A percentile compares a stretch with the other conserved stretches of the same genome.
These are phyloP conservation scores for Saccharomyces hybrid DNA, from an alignment of 1,139 yeast genomes.

Conservation along the genomic window DNA sequence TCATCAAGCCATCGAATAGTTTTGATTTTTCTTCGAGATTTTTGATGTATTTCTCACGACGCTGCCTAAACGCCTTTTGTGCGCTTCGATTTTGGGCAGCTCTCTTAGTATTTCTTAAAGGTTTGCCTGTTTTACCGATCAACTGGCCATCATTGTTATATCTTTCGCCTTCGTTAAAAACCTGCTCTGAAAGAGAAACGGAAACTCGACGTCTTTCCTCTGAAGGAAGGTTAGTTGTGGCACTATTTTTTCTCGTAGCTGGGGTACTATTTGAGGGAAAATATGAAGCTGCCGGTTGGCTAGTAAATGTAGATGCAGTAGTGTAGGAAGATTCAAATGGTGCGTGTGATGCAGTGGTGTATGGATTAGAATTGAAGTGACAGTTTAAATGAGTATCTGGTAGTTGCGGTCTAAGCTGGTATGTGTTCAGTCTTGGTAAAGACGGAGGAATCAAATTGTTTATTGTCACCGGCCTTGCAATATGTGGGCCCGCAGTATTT, in stretches of 20 bases:
- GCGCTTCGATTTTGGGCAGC: constrained; percentile 88
- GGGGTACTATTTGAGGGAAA: constrained; percentile 2
- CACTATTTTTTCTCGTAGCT: constrained; percentile 4
- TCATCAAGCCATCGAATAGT: constrained; percentile 49
- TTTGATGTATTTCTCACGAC: constrained; percentile 71
- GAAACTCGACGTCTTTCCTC: neutral
- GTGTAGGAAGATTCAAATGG: neutral
- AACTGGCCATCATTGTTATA: constrained; percentile 20
- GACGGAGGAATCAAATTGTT: neutral
- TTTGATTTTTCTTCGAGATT: constrained; percentile 66
- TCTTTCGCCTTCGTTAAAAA: constrained; percentile 16
- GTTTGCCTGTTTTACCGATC: constrained; percentile 37
- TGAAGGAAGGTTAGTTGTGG: neutral
- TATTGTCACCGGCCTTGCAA: neutral
- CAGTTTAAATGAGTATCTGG: neutral
- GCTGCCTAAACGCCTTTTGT: constrained; percentile 77
- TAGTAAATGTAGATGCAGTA: neutral
- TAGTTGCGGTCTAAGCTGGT: neutral
- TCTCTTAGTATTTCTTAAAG: constrained; percentile 60
- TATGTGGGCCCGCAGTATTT: neutral
- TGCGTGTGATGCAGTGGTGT: neutral
- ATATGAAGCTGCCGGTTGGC: neutral
- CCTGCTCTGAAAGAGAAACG: constrained; percentile 2
- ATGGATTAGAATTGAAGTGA: neutral
- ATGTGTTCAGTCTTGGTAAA: neutral